A percentile compares a stretch with the other conserved stretches of the same genome.
Evolutionary conservation across 2,329 filamentous ascomycete genomes (phyloP).

Genomic region (Didymella segeticola): DNA sequence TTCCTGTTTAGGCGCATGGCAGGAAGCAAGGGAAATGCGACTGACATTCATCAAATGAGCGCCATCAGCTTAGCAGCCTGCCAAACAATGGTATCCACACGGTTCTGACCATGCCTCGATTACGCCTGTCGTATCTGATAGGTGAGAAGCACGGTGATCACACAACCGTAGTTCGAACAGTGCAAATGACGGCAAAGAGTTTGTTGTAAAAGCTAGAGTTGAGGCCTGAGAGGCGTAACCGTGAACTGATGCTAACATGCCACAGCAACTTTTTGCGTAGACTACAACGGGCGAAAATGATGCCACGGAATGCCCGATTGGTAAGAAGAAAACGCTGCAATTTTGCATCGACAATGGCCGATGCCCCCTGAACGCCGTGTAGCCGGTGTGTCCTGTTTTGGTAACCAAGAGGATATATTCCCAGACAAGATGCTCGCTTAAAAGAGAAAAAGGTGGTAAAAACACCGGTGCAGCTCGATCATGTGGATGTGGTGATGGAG

Average conservation of each 20-base stretch:
- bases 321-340: conserved; percentile 38
- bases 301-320: conserved; percentile 20
- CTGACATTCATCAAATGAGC: conserved; percentile 8
- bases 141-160: background rate
- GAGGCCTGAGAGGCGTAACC: conserved; percentile 5
- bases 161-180: background rate
- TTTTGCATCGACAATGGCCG: conserved; percentile 32
- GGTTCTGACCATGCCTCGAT: background rate
- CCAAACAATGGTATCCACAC: background rate
- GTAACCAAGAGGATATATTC: conserved; percentile 37
- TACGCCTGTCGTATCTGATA: background rate
- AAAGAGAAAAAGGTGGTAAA: conserved; percentile 23
- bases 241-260: conserved; percentile 20
- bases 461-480: conserved; percentile 24
- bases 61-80: background rate
- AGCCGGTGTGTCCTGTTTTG: conserved; percentile 42
- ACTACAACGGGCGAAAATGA: conserved; percentile 42
- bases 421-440: conserved; percentile 31
- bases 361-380: conserved; percentile 41
- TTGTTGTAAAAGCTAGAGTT: conserved; percentile 2
- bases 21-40: conserved; percentile 11
- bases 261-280: conserved; percentile 43
- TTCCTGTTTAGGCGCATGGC: conserved; percentile 7
- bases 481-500: conserved; percentile 25
- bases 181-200: background rate